Evolutionary conservation across 192 early-diverging fungal genomes (phyloP).

Genomic region (Pilaira anomala): DNA sequence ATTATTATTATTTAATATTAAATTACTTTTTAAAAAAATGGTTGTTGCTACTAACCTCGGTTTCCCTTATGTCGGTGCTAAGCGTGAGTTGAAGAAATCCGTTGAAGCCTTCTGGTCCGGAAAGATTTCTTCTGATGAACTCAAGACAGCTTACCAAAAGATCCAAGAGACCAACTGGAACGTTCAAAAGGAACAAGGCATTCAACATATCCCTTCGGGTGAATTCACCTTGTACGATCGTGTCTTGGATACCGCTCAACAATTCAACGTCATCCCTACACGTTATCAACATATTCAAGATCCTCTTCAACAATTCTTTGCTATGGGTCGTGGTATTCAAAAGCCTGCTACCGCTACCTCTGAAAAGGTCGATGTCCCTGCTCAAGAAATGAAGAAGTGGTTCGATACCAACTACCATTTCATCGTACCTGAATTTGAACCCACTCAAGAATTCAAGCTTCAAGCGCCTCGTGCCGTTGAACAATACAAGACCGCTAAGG

Average conservation of each 20-base stretch:
- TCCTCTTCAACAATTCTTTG: slow-evolving; percentile 87
- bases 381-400: slow-evolving; percentile 99
- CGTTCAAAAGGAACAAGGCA: slow-evolving; percentile 54
- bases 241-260: slow-evolving; percentile 58
- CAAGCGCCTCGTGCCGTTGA: slow-evolving; percentile 67
- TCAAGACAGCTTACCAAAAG: slow-evolving; percentile 70
- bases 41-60: slow-evolving; percentile 57
- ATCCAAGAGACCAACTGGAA: slow-evolving; percentile 75
- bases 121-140: slow-evolving; percentile 72
- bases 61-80: slow-evolving; percentile 91
- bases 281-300: slow-evolving; percentile 48
- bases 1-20: background rate
- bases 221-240: slow-evolving; percentile 95
- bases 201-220: slow-evolving; percentile 85
- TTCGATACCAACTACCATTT: slow-evolving; percentile 94
- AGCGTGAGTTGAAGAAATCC: slow-evolving; percentile 95
- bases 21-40: slow-evolving; percentile 23
- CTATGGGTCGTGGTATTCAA: slow-evolving; percentile 95
- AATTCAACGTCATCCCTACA: slow-evolving; percentile 61
- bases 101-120: slow-evolving; percentile 93
- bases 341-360: slow-evolving; percentile 57
- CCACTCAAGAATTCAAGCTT: slow-evolving; percentile 72
- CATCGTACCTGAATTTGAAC: slow-evolving; percentile 86
- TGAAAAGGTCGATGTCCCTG: slow-evolving; percentile 81
- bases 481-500: slow-evolving; percentile 91